phyloP scores from a whole-genome alignment of 257 asterid genomes.

The Forsythia viridissima region DNA sequence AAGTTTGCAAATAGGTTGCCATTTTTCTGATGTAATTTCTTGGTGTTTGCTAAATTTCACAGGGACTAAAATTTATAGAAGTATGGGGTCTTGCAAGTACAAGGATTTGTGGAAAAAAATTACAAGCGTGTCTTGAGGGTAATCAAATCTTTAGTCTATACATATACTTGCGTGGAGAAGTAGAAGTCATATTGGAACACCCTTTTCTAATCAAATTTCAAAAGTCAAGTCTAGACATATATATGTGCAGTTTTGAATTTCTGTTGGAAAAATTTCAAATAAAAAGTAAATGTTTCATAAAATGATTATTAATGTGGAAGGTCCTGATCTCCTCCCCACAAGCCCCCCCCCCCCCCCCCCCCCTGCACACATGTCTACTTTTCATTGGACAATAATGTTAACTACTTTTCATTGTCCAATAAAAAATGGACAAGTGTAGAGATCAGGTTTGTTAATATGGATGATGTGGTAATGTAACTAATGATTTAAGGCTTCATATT shows the following conservation, averaged over 20 bases:
- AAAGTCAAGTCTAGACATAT: neutral
- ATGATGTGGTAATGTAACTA: too few species aligned
- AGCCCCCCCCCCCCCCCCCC: too few species aligned
- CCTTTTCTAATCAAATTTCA: neutral
- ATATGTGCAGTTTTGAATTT: neutral
- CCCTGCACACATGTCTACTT: too few species aligned
- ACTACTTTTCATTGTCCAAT: too few species aligned
- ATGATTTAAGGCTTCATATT: neutral
- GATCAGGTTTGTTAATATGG: too few species aligned
- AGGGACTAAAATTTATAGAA: conserved; percentile 26
- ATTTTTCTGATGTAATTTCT: conserved; percentile 7
- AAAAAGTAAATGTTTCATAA: neutral
- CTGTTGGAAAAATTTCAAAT: neutral
- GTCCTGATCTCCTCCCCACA: too few species aligned
- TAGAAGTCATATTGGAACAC: neutral
- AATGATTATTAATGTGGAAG: too few species aligned
- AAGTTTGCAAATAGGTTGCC: conserved; percentile 22
- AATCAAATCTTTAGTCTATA: too few species aligned
- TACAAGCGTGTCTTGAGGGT: conserved; percentile 15
- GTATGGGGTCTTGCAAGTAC: neutral
- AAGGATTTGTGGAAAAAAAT: neutral
- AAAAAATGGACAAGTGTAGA: too few species aligned
- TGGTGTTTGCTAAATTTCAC: neutral
- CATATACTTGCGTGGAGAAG: neutral
- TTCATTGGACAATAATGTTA: too few species aligned